Evolutionary conservation across 352 stramenopile genomes (phyloP).

Genomic region (Phytophthora sansomeana): DNA sequence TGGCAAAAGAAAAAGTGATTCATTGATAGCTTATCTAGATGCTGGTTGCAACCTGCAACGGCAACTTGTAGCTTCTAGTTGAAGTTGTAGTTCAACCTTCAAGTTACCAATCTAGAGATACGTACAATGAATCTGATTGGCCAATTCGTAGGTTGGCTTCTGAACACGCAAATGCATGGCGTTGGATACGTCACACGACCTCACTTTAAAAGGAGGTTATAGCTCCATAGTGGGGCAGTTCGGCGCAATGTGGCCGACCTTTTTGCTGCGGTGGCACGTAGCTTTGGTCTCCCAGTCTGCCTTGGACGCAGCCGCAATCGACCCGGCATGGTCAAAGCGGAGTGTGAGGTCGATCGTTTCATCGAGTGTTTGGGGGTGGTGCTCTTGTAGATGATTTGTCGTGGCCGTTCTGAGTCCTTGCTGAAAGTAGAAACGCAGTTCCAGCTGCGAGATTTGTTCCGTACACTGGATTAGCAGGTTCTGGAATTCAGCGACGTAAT

Average conservation of each 20-base stretch:
- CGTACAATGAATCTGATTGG: neutral
- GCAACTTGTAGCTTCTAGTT: neutral
- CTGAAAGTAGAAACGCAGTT: constrained; percentile 14
- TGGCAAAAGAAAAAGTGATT: neutral
- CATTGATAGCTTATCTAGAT: neutral
- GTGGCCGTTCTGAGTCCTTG: constrained; percentile 3
- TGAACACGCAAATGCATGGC: neutral
- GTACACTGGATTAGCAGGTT: constrained; percentile 5
- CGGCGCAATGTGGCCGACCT: neutral
- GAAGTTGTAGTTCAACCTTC: constrained; percentile 1
- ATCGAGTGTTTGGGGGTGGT: neutral
- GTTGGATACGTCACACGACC: constrained; percentile 1
- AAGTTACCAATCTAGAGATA: no score
- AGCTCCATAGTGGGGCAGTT: neutral
- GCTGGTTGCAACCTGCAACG: neutral
- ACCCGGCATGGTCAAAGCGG: neutral
- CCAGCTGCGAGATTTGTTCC: constrained; percentile 9
- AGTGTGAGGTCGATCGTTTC: neutral
- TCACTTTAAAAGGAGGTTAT: neutral
- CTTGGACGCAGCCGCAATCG: neutral
- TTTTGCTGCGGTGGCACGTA: neutral
- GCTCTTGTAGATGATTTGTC: neutral
- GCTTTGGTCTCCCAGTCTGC: constrained; percentile 3
- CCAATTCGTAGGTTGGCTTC: neutral
- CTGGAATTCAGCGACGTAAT: constrained; percentile 16